Percentiles rank a stretch among this genome's conserved stretches.
These are phyloP conservation scores for Microthlaspi erraticum DNA, from an alignment of 345 rosid species.

Conservation along the genomic window DNA sequence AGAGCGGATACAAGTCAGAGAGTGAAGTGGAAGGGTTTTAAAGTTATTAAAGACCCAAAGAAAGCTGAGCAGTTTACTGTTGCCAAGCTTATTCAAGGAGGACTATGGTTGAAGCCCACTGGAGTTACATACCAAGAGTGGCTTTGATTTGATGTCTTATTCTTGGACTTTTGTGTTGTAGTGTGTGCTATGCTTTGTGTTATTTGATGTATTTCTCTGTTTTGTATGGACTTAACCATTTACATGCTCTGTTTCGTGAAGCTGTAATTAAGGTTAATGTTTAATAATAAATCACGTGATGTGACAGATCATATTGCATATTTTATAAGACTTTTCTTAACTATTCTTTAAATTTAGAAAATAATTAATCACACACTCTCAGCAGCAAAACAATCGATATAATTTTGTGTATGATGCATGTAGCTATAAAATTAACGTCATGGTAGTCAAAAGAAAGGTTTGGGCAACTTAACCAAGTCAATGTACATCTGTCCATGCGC, in stretches of 20 bases:
- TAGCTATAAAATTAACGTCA: no score
- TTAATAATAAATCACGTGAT: slow-evolving; percentile 14
- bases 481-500: no score
- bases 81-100: slow-evolving; percentile 72
- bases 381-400: no score
- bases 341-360: no score
- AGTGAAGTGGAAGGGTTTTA: slow-evolving; percentile 74
- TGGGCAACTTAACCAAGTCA: no score
- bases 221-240: neutral
- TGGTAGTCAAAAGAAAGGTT: no score
- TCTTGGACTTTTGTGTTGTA: slow-evolving; percentile 1
- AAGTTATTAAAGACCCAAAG: slow-evolving; percentile 51
- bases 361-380: no score
- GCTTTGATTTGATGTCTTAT: slow-evolving; percentile 38
- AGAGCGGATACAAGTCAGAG: slow-evolving; percentile 66
- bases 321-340: neutral
- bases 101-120: slow-evolving; percentile 70
- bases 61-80: slow-evolving; percentile 81
- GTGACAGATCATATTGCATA: neutral
- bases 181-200: slow-evolving; percentile 23
- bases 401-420: no score
- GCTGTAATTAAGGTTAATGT: slow-evolving; percentile 10
- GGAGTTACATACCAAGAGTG: slow-evolving; percentile 74
- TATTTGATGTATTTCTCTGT: slow-evolving; percentile 18
- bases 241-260: slow-evolving; percentile 10